Evolutionary conservation across 2,329 filamentous ascomycete species (phyloP), one percentile per base, ranked within the genome.

Genomic region (Pyrenophora graminea): DNA sequence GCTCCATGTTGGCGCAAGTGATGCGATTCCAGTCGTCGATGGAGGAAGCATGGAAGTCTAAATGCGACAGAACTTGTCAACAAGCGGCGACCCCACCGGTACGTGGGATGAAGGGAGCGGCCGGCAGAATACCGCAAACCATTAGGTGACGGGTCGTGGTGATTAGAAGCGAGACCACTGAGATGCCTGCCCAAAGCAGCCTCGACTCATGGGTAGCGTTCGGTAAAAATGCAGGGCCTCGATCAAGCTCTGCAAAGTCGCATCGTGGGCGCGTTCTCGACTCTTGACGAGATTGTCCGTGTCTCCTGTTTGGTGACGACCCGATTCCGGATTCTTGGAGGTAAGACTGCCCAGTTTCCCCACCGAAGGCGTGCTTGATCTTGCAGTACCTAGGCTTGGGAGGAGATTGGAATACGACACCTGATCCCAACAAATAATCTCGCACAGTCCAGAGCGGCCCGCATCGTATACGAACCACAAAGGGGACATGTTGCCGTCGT

Each of bases 381-480:
- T 12, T 12, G 27, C 3, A 30, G 9, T 30, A 13, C 27, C 7
- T 25, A 9, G 23, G 23, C 12, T 12, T 12, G 7, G 27, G 12
- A 17, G 8, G 43, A 17, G 13, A 36, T 51, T 39, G 19, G 2
- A 9, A 30, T 30, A 30, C 27, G 19, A 34, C 23, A 19, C 27
- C 15, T 32, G 18, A 31, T 21, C 23, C 51, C 44, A 56, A 42
- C 39, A 53, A 43, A 55, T 55, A 58, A 44, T 47, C 48, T 53
- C 42, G 31, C 34, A 33, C 19, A 18, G 39, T 34, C 50, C 55
- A 42, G 40, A 17, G 39, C 56, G 51, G 44, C 51, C 47, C 54
- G 45, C 39, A 52, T 34, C 36, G 33, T 39, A 27, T 32, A 47
- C 56, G 45, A 43, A 44, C 10, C 38, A 39, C 45, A 41, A 39